Evolutionary conservation across 2,329 filamentous ascomycete genomes (phyloP).

Genomic region (Aspergillus udagawae): DNA sequence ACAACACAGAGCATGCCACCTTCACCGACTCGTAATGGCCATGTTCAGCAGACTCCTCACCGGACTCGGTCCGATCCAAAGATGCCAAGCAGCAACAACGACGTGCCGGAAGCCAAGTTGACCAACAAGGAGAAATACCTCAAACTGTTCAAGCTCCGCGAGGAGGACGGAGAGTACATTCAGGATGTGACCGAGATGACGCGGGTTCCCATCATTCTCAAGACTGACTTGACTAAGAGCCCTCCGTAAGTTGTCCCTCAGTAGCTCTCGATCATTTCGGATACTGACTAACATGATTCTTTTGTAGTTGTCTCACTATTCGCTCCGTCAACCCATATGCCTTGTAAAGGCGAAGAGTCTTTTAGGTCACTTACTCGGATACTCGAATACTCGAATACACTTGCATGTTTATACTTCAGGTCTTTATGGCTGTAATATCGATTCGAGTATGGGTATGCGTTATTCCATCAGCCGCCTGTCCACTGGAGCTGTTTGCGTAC

Average conservation of each 20-base stretch:
- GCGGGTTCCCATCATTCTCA: slow-evolving; percentile 92
- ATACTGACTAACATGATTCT: slow-evolving; percentile 18
- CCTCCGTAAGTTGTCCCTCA: slow-evolving; percentile 75
- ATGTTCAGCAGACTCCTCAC: slow-evolving; percentile 66
- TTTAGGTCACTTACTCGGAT: slow-evolving; percentile 14
- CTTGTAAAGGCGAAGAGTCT: slow-evolving; percentile 30
- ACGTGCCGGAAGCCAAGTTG: slow-evolving; percentile 73
- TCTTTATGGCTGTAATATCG: no score
- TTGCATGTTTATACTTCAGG: slow-evolving; percentile 19
- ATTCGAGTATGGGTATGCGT: no score
- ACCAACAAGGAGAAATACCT: slow-evolving; percentile 96
- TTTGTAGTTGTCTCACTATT: slow-evolving; percentile 45
- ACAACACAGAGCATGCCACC: slow-evolving; percentile 94
- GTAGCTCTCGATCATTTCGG: neutral
- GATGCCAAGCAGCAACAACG: slow-evolving; percentile 63
- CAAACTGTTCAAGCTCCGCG: slow-evolving; percentile 80
- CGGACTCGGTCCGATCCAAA: slow-evolving; percentile 94
- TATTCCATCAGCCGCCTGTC: neutral
- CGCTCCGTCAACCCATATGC: slow-evolving; percentile 51
- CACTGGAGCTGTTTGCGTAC: no score
- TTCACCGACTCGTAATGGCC: slow-evolving; percentile 74
- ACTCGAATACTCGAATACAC: slow-evolving; percentile 11
- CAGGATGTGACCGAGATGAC: slow-evolving; percentile 99
- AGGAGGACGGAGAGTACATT: slow-evolving; percentile 93
- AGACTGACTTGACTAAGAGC: slow-evolving; percentile 97